Conservation (phyloP, 768 basidiomycete species). For the Phlegmacium glaucopus region DNA sequence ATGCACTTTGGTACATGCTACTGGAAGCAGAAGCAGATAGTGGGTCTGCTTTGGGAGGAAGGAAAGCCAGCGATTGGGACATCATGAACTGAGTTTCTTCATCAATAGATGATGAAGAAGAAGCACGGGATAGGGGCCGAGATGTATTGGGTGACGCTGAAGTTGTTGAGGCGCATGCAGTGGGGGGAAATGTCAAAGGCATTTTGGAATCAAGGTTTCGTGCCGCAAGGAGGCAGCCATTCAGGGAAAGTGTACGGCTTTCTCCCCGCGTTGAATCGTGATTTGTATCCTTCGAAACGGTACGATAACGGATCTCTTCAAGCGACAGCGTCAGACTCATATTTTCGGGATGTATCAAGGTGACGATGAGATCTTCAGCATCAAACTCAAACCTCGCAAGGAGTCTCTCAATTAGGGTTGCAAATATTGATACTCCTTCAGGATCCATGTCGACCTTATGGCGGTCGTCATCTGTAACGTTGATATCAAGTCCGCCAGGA, state of each 20-base stretch:
- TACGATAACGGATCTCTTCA: slow-evolving; percentile 55
- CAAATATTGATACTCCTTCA: slow-evolving; percentile 76
- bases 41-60: slow-evolving; percentile 49
- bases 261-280: slow-evolving; percentile 19
- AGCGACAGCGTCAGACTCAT: slow-evolving; percentile 60
- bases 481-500: slow-evolving; percentile 69
- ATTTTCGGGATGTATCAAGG: slow-evolving; percentile 61
- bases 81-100: slow-evolving; percentile 63
- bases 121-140: slow-evolving; percentile 40
- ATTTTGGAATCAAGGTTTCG: slow-evolving; percentile 6
- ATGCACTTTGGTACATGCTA: slow-evolving; percentile 79
- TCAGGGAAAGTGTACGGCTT: slow-evolving; percentile 50
- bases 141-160: slow-evolving; percentile 21
- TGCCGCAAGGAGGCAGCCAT: slow-evolving; percentile 53
- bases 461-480: slow-evolving; percentile 40
- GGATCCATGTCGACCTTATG: slow-evolving; percentile 52
- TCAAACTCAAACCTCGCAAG: slow-evolving; percentile 79
- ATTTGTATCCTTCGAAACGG: slow-evolving; percentile 26
- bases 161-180: slow-evolving; percentile 16
- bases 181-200: slow-evolving; percentile 5
- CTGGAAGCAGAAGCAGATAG: slow-evolving; percentile 47
- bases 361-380: slow-evolving; percentile 63
- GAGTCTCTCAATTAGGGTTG: slow-evolving; percentile 74
- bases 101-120: slow-evolving; percentile 61
- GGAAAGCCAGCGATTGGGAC: slow-evolving; percentile 69